Evolutionary conservation across 2,329 filamentous ascomycete genomes (phyloP).

Genomic region (Pestalotiopsis sp.): DNA sequence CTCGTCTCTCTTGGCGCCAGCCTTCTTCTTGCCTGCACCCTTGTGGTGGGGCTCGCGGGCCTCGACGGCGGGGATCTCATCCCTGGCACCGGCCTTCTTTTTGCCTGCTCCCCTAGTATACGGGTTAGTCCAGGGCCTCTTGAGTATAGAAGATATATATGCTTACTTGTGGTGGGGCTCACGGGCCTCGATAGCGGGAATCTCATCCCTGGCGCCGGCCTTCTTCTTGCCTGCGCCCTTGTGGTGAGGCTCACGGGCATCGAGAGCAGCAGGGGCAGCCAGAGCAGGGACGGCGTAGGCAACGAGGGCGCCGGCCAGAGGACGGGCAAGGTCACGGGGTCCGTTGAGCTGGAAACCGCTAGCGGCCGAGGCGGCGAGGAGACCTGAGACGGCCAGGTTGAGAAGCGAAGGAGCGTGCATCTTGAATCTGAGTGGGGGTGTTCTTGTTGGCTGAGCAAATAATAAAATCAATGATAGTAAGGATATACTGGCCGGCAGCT

Average conservation of each 20-base stretch:
- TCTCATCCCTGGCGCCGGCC: constrained; percentile 15
- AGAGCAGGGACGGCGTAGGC: constrained; percentile 29
- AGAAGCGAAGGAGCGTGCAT: constrained; percentile 35
- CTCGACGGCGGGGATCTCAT: constrained; percentile 12
- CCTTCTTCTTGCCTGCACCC: constrained; percentile 6
- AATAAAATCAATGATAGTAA: constrained; percentile 16
- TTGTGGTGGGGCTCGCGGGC: constrained; percentile 15
- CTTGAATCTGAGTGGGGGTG: constrained; percentile 18
- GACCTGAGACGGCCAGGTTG: constrained; percentile 32
- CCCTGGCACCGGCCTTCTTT: constrained; percentile 16
- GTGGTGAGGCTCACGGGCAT: constrained; percentile 15
- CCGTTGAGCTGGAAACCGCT: constrained; percentile 28
- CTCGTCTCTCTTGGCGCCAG: constrained; percentile 16
- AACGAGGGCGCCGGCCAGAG: constrained; percentile 27
- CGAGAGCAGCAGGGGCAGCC: constrained; percentile 13
- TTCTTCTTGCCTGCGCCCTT: constrained; percentile 6
- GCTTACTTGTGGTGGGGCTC: constrained; percentile 13
- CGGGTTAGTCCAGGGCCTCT: constrained; percentile 15
- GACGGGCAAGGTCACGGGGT: constrained; percentile 23
- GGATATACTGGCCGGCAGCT: constrained; percentile 31
- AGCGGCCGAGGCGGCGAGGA: constrained; percentile 33
- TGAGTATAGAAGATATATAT: constrained; percentile 1
- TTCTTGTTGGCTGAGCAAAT: neutral
- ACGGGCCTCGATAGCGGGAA: constrained; percentile 13
- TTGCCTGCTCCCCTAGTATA: constrained; percentile 11